A percentile compares a stretch with the other conserved stretches of the same genome.
phyloP scores from a whole-genome alignment of 2,329 filamentous ascomycete genomes.

The Dothidotthia symphoricarpi region DNA sequence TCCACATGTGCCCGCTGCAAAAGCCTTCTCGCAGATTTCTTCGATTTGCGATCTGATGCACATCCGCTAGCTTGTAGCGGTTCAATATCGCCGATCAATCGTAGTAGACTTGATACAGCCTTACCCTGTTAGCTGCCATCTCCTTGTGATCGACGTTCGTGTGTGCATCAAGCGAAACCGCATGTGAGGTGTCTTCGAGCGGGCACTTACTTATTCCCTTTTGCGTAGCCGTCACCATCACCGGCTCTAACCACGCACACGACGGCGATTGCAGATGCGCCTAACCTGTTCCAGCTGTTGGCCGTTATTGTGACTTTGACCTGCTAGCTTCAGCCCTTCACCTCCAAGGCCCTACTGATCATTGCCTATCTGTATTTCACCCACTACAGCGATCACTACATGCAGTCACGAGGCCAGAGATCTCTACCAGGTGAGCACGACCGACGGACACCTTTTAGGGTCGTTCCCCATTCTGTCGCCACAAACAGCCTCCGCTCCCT shows the following conservation, averaged over 20 bases:
- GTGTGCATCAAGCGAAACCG: constrained; percentile 15
- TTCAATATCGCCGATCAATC: constrained; percentile 16
- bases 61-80: constrained; percentile 12
- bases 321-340: no score
- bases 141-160: constrained; percentile 17
- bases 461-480: constrained; percentile 7
- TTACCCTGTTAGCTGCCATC: neutral
- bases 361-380: no score
- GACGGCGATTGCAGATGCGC: no score
- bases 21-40: constrained; percentile 1
- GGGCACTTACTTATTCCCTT: neutral
- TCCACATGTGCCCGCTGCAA: neutral
- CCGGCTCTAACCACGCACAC: no score
- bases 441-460: constrained; percentile 2
- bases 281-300: no score
- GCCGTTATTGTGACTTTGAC: no score
- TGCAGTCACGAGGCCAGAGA: no score
- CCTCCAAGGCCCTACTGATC: no score
- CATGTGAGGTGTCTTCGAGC: neutral
- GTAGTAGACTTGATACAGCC: neutral
- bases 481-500: constrained; percentile 18
- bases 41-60: constrained; percentile 1
- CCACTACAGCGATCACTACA: no score
- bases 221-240: neutral
- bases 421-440: neutral